Conservation (phyloP, 2,329 filamentous ascomycete genomes). For the Herpotrichia juniperi region DNA sequence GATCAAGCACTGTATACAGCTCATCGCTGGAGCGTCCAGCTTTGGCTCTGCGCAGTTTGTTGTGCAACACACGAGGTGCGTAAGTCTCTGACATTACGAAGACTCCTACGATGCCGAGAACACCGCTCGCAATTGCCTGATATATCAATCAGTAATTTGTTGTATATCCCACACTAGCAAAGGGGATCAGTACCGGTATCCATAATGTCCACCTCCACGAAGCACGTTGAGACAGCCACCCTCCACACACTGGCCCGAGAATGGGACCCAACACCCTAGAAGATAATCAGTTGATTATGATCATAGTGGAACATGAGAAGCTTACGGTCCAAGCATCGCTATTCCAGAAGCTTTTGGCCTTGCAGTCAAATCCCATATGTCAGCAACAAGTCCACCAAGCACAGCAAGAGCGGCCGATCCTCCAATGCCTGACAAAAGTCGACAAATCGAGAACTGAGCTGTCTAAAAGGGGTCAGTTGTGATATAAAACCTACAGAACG, state of each 20-base stretch:
- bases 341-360: constrained; percentile 18
- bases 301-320: background rate
- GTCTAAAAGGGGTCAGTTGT: constrained; percentile 4
- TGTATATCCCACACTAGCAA: background rate
- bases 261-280: constrained; percentile 13
- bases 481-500: background rate
- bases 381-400: constrained; percentile 44
- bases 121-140: constrained; percentile 14
- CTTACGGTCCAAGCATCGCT: constrained; percentile 14
- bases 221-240: constrained; percentile 18
- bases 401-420: constrained; percentile 28
- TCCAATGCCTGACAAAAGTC: constrained; percentile 34
- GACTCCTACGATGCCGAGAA: constrained; percentile 9
- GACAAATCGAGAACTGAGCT: constrained; percentile 28
- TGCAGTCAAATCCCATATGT: constrained; percentile 49
- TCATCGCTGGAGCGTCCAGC: background rate
- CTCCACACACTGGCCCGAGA: constrained; percentile 19
- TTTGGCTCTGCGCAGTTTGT: constrained; percentile 3
- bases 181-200: constrained; percentile 10
- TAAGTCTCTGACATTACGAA: constrained; percentile 12
- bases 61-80: constrained; percentile 9
- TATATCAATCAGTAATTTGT: background rate
- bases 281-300: background rate
- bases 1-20: constrained; percentile 15
- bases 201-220: constrained; percentile 20